phyloP scores from a whole-genome alignment of 2,329 filamentous ascomycete genomes.

The Cladophialophora yegresii region DNA sequence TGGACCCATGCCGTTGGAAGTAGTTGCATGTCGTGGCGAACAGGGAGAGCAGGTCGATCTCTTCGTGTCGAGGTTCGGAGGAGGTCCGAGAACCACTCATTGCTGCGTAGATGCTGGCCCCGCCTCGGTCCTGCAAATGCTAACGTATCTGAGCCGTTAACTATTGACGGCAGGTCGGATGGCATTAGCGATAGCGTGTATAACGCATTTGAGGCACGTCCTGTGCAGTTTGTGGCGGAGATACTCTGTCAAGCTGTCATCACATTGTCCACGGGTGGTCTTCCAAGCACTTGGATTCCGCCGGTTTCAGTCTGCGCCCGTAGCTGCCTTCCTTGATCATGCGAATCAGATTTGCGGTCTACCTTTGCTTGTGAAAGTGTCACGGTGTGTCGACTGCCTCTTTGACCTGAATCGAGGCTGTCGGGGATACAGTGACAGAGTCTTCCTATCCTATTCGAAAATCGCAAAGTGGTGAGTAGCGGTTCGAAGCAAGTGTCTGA shows the following conservation, averaged over 20 bases:
- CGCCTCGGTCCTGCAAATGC: too few species aligned
- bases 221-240: too few species aligned
- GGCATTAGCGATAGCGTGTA: too few species aligned
- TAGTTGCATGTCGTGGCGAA: not conserved
- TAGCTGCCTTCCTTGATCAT: not conserved
- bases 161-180: too few species aligned
- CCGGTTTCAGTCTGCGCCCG: not conserved
- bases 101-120: not conserved
- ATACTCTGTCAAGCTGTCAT: too few species aligned
- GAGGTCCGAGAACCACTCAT: not conserved
- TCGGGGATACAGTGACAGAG: not conserved
- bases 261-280: not conserved
- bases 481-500: not conserved
- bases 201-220: too few species aligned
- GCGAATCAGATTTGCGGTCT: not conserved
- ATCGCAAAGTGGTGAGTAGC: not conserved
- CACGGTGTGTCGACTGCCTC: not conserved
- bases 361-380: not conserved
- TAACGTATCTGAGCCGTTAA: too few species aligned
- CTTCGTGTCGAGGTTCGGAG: not conserved
- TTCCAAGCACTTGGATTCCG: not conserved
- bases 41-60: not conserved
- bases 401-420: not conserved
- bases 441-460: not conserved
- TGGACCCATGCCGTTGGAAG: not conserved